Evolutionary conservation across 108 stramenopile genomes (phyloP).

Genomic region (Skeletonema marinoi): DNA sequence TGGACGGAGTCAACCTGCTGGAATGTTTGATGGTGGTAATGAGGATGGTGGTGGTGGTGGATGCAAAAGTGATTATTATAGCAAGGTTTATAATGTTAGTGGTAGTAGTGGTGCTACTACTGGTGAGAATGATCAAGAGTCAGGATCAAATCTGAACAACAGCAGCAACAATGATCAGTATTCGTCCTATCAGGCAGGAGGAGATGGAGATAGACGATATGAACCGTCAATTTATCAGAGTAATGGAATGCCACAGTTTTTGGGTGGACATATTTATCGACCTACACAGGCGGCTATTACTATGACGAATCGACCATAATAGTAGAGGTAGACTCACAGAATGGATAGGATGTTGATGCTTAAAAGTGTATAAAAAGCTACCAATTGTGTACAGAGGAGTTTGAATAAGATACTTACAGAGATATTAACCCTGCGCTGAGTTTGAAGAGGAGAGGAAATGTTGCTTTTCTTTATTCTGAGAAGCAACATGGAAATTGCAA

Average conservation of each 20-base stretch:
- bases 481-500: no score
- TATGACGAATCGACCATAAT: constrained; percentile 52
- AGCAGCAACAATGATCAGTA: not conserved
- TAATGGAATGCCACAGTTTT: constrained; percentile 87
- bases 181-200: constrained; percentile 41
- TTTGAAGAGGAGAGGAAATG: no score
- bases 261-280: constrained; percentile 84
- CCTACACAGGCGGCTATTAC: constrained; percentile 88
- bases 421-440: no score
- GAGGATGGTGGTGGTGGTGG: not conserved
- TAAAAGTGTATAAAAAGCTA: no score
- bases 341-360: not conserved
- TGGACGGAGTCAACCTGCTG: constrained; percentile 71
- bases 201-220: constrained; percentile 11
- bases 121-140: not conserved
- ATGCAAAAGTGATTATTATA: constrained; percentile 77
- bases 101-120: not conserved
- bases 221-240: constrained; percentile 74
- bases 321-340: not conserved
- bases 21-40: constrained; percentile 16
- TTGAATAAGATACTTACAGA: no score
- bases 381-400: no score
- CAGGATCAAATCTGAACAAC: not conserved
- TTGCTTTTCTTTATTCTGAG: no score
- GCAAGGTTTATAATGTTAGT: constrained; percentile 48